A percentile compares a stretch with the other conserved stretches of the same genome.
These are phyloP conservation scores for Fusarium nygamai DNA, from an alignment of 2,329 filamentous ascomycete genomes.

Conservation along the genomic window DNA sequence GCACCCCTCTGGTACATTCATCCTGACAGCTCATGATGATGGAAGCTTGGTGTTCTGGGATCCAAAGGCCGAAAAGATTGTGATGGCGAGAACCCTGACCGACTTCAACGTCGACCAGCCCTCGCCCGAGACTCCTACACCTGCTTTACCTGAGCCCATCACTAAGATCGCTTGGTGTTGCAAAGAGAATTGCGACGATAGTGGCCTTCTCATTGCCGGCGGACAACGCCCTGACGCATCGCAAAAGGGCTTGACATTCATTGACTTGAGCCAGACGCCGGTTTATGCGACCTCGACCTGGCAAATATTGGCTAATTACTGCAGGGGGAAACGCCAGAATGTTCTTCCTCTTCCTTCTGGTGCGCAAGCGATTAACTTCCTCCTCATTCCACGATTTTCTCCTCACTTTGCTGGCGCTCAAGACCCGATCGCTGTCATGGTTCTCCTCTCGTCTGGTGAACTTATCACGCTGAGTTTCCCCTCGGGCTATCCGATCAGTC, in stretches of 20 bases:
- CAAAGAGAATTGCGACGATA: slow-evolving; percentile 93
- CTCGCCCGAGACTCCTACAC: slow-evolving; percentile 58
- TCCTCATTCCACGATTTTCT: slow-evolving; percentile 81
- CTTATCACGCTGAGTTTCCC: slow-evolving; percentile 91
- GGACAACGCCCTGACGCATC: slow-evolving; percentile 74
- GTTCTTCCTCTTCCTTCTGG: slow-evolving; percentile 80
- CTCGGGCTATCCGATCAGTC: slow-evolving; percentile 87
- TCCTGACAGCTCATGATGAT: slow-evolving; percentile 89
- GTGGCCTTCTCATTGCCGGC: slow-evolving; percentile 85
- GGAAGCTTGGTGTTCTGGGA: slow-evolving; percentile 96
- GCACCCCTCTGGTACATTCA: slow-evolving; percentile 94
- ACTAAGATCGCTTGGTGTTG: slow-evolving; percentile 90
- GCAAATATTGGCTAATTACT: slow-evolving; percentile 82
- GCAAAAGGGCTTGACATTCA: slow-evolving; percentile 83
- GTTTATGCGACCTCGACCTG: slow-evolving; percentile 92
- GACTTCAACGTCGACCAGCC: slow-evolving; percentile 79
- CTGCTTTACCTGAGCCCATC: slow-evolving; percentile 77
- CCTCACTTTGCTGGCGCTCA: slow-evolving; percentile 90
- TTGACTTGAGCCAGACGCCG: slow-evolving; percentile 89
- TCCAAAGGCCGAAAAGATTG: slow-evolving; percentile 82
- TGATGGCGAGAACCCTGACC: slow-evolving; percentile 84
- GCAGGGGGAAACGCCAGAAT: slow-evolving; percentile 78
- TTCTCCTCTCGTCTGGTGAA: slow-evolving; percentile 85
- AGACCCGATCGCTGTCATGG: slow-evolving; percentile 87
- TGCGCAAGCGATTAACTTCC: slow-evolving; percentile 81